A percentile compares a stretch with the other conserved stretches of the same genome.
phyloP scores from a whole-genome alignment of 1,284 basidiomycete genomes.

The Tilletia caries region DNA sequence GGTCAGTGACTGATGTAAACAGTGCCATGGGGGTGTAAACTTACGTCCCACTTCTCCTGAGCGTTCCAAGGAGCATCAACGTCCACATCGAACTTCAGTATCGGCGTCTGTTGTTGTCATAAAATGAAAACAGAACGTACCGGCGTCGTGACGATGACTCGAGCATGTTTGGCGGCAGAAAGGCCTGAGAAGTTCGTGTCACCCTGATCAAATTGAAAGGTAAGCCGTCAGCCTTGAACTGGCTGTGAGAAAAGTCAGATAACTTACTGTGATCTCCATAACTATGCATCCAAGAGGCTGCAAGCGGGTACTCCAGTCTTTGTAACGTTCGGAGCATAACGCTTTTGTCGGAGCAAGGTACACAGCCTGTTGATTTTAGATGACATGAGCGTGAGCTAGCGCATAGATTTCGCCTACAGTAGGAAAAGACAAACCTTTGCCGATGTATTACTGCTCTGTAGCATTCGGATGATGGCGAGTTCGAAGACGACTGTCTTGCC shows the following conservation, averaged over 20 bases:
- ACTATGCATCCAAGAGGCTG: slow-evolving; percentile 67
- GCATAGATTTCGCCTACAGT: not conserved
- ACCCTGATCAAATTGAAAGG: too few relatives aligned
- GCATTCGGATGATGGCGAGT: slow-evolving; percentile 75
- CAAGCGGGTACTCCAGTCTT: slow-evolving; percentile 81
- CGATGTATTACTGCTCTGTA: slow-evolving; percentile 56
- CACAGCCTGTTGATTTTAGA: slow-evolving; percentile 64
- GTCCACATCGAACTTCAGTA: slow-evolving; percentile 41
- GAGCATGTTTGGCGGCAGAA: slow-evolving; percentile 13
- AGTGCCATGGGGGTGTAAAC: not conserved
- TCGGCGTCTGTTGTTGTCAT: slow-evolving; percentile 64
- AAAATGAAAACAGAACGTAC: slow-evolving; percentile 79
- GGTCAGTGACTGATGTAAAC: not conserved
- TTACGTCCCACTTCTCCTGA: slow-evolving; percentile 9
- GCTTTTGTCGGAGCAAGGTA: slow-evolving; percentile 89
- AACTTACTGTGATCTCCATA: slow-evolving; percentile 81
- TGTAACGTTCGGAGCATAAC: slow-evolving; percentile 76
- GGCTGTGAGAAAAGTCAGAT: too few relatives aligned
- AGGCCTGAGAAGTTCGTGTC: slow-evolving; percentile 13
- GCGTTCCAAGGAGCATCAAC: too few relatives aligned
- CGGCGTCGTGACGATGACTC: slow-evolving; percentile 62
- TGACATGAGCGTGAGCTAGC: not conserved
- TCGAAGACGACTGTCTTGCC: slow-evolving; percentile 74
- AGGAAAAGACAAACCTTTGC: slow-evolving; percentile 1
- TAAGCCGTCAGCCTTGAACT: too few relatives aligned